Conservation (phyloP, 352 stramenopile genomes). For the Globisporangium paddicum region DNA sequence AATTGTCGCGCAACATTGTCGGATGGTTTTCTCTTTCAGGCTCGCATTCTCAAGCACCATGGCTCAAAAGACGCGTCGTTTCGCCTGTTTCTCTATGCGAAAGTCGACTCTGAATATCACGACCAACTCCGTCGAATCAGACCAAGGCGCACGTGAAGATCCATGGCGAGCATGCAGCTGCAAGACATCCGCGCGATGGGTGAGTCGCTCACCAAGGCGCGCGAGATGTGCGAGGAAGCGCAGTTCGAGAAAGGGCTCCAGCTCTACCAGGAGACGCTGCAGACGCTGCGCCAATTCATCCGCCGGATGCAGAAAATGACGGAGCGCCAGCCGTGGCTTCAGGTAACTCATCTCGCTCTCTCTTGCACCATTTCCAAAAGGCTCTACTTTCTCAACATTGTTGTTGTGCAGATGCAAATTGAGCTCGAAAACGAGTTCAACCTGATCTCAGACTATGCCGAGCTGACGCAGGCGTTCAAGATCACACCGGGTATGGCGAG, state of each 20-base stretch:
- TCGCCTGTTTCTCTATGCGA: not conserved
- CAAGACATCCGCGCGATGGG: slow-evolving; percentile 68
- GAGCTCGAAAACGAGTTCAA: slow-evolving; percentile 79
- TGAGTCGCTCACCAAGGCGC: slow-evolving; percentile 48
- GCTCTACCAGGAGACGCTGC: slow-evolving; percentile 57
- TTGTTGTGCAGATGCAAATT: slow-evolving; percentile 57
- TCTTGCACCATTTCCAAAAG: too few relatives aligned
- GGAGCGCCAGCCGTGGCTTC: slow-evolving; percentile 77
- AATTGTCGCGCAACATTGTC: not conserved
- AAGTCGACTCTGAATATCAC: not conserved
- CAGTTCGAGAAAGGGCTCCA: slow-evolving; percentile 61
- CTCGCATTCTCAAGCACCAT: not conserved
- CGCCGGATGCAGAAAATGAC: slow-evolving; percentile 62
- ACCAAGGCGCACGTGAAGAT: not conserved
- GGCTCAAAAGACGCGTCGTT: not conserved
- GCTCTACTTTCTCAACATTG: not conserved
- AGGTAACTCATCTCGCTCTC: too few relatives aligned
- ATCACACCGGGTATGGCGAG: slow-evolving; percentile 26
- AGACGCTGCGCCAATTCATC: slow-evolving; percentile 56
- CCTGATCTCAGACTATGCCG: slow-evolving; percentile 72
- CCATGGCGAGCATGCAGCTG: slow-evolving; percentile 44
- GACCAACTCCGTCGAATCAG: not conserved
- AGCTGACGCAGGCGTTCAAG: slow-evolving; percentile 69
- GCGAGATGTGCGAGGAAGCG: slow-evolving; percentile 55
- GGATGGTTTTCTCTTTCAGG: not conserved